Conservation (phyloP, 2,329 filamentous ascomycete species). For the Ophiostoma ips region DNA sequence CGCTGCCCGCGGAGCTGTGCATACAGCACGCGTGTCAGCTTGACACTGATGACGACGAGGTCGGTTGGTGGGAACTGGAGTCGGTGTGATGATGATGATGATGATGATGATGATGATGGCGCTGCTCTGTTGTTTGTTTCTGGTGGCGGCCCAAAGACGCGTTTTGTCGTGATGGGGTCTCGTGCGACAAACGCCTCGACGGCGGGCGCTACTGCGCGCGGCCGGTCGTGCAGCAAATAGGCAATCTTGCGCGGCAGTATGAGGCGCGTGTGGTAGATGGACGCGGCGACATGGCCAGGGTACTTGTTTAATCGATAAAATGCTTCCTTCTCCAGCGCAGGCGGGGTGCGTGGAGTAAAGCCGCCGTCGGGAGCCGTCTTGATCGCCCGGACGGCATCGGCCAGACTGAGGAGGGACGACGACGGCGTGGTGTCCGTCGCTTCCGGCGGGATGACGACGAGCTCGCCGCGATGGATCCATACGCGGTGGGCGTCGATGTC, state of each 20-base stretch:
- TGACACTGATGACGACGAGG: conserved; percentile 63
- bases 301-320: conserved; percentile 83
- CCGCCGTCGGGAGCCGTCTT: conserved; percentile 33
- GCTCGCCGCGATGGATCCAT: conserved; percentile 63
- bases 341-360: conserved; percentile 54
- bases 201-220: conserved; percentile 65
- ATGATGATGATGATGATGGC: neutral
- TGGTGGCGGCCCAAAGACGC: conserved; percentile 31
- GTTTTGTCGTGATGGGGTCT: conserved; percentile 62
- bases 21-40: conserved; percentile 79
- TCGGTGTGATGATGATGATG: neutral
- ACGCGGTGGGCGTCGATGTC: conserved; percentile 78
- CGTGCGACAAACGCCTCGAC: conserved; percentile 87
- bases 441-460: conserved; percentile 8
- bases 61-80: conserved; percentile 62
- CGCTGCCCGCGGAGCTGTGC: conserved; percentile 81
- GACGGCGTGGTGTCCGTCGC: conserved; percentile 20
- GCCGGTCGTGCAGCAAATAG: conserved; percentile 60
- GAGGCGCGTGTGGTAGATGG: conserved; percentile 61
- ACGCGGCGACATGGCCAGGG: conserved; percentile 57
- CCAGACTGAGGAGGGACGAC: conserved; percentile 48
- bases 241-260: conserved; percentile 72
- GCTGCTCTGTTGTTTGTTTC: neutral
- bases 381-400: conserved; percentile 51
- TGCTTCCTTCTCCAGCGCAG: conserved; percentile 73